These are phyloP conservation scores for Coemansia sp. DNA, from an alignment of 192 early-diverging fungal species.

Conservation along the genomic window DNA sequence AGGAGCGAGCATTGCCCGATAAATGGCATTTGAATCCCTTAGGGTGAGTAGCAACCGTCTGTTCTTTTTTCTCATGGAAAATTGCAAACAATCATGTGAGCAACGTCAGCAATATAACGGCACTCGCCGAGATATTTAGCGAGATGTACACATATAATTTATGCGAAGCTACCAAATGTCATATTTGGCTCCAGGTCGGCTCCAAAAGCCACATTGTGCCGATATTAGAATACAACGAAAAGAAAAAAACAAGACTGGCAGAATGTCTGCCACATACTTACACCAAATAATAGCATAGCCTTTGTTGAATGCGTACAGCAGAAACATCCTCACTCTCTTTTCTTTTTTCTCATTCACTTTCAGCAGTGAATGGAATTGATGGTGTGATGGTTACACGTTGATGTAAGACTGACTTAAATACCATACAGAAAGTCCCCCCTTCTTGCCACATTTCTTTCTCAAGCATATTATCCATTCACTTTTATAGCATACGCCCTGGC, in stretches of 20 bases:
- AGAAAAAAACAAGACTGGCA: not conserved
- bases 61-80: not conserved
- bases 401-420: not conserved
- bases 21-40: not conserved
- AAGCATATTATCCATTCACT: not conserved
- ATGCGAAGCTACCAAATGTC: not conserved
- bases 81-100: not conserved
- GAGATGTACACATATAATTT: not conserved
- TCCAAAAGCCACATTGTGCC: not conserved
- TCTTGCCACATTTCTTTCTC: not conserved
- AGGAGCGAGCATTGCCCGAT: not conserved
- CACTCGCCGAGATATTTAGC: not conserved
- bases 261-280: not conserved
- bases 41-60: not conserved
- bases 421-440: not conserved
- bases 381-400: not conserved
- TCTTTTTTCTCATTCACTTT: not conserved
- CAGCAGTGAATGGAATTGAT: not conserved
- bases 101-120: not conserved
- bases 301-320: not conserved
- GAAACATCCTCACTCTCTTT: not conserved
- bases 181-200: not conserved
- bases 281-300: not conserved
- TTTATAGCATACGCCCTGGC: not conserved
- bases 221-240: not conserved